A percentile compares a stretch with the other conserved stretches of the same genome.
Conservation (phyloP, 2,329 filamentous ascomycete genomes). For the Hymenoscyphus repandus region DNA sequence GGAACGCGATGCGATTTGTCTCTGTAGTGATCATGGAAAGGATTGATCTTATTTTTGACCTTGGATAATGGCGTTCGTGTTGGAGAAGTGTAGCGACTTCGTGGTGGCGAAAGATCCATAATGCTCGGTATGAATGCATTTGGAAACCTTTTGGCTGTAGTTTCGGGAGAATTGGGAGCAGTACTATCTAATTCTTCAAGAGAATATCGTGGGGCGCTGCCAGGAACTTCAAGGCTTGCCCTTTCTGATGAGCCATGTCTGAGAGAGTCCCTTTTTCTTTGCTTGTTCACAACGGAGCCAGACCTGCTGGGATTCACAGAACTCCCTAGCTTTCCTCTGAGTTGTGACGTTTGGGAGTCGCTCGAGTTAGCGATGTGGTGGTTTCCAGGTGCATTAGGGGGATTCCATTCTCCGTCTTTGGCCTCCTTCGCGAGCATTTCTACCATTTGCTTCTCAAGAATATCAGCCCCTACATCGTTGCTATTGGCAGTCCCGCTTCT, state of each 20-base stretch:
- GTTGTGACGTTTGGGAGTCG: slow-evolving; percentile 13
- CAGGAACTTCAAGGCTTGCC: slow-evolving; percentile 45
- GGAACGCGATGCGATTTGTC: slow-evolving; percentile 42
- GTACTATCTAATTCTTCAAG: slow-evolving; percentile 41
- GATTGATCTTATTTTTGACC: slow-evolving; percentile 35
- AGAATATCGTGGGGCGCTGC: slow-evolving; percentile 33
- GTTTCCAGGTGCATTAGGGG: slow-evolving; percentile 12
- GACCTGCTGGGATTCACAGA: slow-evolving; percentile 19
- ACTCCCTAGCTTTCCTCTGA: slow-evolving; percentile 4
- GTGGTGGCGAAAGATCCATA: slow-evolving; percentile 57
- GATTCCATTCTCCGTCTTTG: slow-evolving; percentile 23
- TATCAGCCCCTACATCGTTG: slow-evolving; percentile 45
- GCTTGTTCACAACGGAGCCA: slow-evolving; percentile 17
- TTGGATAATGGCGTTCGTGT: slow-evolving; percentile 49
- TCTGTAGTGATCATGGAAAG: slow-evolving; percentile 36
- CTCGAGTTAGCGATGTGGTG: slow-evolving; percentile 11
- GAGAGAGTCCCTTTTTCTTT: slow-evolving; percentile 17
- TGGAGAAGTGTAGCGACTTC: slow-evolving; percentile 60
- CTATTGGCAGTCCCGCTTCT: slow-evolving; percentile 39
- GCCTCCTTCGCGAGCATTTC: slow-evolving; percentile 54
- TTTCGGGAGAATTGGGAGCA: slow-evolving; percentile 31
- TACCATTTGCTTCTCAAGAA: slow-evolving; percentile 57
- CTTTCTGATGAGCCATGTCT: slow-evolving; percentile 22
- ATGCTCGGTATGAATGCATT: slow-evolving; percentile 50
- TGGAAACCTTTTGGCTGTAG: slow-evolving; percentile 16